Conservation (phyloP, 345 rosid genomes). For the Microcos paniculata region DNA sequence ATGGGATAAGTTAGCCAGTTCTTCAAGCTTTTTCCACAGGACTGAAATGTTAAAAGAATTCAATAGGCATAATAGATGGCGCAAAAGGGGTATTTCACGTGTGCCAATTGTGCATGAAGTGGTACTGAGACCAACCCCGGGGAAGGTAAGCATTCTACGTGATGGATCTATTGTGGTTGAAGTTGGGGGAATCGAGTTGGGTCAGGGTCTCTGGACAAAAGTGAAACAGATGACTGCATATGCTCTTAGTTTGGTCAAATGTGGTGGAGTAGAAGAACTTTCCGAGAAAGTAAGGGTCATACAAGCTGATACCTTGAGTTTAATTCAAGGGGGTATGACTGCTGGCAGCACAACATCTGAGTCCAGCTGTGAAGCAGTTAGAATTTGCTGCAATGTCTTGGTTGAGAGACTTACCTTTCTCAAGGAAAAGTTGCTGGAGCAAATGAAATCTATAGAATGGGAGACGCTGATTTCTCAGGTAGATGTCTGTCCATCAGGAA, state of each 20-base stretch:
- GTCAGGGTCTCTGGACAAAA: constrained; percentile 94
- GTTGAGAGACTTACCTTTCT: constrained; percentile 57
- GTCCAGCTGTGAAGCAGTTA: constrained; percentile 71
- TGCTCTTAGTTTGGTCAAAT: constrained; percentile 57
- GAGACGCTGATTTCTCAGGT: constrained; percentile 68
- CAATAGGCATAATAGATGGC: constrained; percentile 51
- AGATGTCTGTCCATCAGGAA: constrained; percentile 36
- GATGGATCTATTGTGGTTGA: constrained; percentile 86
- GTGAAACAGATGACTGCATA: constrained; percentile 85
- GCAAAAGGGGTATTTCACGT: constrained; percentile 72
- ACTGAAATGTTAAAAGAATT: constrained; percentile 52
- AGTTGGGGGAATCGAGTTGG: constrained; percentile 85
- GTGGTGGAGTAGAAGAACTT: constrained; percentile 40
- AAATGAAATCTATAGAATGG: constrained; percentile 57
- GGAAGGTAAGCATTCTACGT: constrained; percentile 71
- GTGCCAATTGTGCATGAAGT: constrained; percentile 58
- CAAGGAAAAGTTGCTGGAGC: constrained; percentile 44
- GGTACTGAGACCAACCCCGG: constrained; percentile 45
- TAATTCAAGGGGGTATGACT: constrained; percentile 72
- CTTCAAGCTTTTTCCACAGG: constrained; percentile 51
- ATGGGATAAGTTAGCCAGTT: constrained; percentile 64
- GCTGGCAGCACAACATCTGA: constrained; percentile 87
- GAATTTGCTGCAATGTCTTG: constrained; percentile 62
- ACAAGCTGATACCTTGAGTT: constrained; percentile 67
- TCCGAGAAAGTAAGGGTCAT: constrained; percentile 62